Evolutionary conservation across 768 basidiomycete genomes (phyloP), one percentile per base, ranked within the genome.

Genomic region (Mycena indigotica): DNA sequence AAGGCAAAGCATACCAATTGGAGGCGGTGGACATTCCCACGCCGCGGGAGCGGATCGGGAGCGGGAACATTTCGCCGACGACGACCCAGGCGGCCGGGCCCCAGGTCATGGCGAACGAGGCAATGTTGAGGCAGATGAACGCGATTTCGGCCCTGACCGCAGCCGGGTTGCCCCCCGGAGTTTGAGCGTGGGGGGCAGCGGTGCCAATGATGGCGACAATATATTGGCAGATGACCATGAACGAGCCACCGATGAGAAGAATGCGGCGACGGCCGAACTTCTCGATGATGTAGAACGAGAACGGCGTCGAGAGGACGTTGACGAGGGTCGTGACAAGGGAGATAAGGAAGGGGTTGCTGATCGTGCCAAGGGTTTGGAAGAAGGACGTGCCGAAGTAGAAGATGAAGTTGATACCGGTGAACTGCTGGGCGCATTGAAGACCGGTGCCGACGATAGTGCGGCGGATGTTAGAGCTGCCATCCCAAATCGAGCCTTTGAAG

Each of bases 151-250:
- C 85, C 61, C 84, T 83, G 67, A 83, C 82, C n/a, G 79, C 82
- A 19, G 78, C 72, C 21, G 75, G 44, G 66, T 84, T 81, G 28
- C 70, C 64, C 29, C 71, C 71, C n/a, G 78, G 72, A 58, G 78
- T 66, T 55, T 69, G 60, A 61, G 71, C 75, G 58, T 74, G 66
- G 30, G 70, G 68, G 15, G 72, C 67, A 53, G 73, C 69, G 25
- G 71, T 70, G 62, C 82, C 80, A 66, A 82, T 81, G 40, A 56
- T 57, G n/a, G 82, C 87, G 63, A 92, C 80, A 67, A 94, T 82
- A 77, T 79, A 93, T 73, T 95, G 89, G 80, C 91, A 95, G 66
- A 93, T 60, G 64, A 83, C 79, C 93, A 95, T 95, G 54, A 88
- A 87, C 55, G 81, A 71, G 24, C 93, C 91, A 67, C 94, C 94